Conservation (phyloP, 805 yeast genomes). For the Suhomyces xylopsoci region DNA sequence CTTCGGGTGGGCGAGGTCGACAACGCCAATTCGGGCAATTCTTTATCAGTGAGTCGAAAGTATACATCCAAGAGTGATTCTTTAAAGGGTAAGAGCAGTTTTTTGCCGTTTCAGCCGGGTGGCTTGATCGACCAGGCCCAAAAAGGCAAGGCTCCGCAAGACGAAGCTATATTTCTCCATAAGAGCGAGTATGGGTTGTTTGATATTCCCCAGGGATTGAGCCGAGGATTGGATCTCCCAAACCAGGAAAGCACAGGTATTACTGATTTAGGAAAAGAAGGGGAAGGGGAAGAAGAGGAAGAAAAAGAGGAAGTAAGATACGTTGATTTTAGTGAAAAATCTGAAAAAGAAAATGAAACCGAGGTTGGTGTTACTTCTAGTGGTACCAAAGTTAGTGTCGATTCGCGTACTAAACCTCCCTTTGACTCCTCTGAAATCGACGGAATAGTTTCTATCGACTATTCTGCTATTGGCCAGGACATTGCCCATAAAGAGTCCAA, state of each 20-base stretch:
- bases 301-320: background rate
- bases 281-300: slow-evolving; percentile 9
- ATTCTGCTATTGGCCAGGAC: slow-evolving; percentile 18
- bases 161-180: slow-evolving; percentile 47
- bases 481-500: slow-evolving; percentile 30
- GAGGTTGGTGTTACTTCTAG: too few relatives aligned
- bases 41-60: slow-evolving; percentile 70
- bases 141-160: slow-evolving; percentile 18
- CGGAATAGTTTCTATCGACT: slow-evolving; percentile 39
- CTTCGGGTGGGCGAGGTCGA: slow-evolving; percentile 42
- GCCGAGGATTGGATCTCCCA: slow-evolving; percentile 57
- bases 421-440: slow-evolving; percentile 46
- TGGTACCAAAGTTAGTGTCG: background rate
- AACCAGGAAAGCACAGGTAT: slow-evolving; percentile 6
- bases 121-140: slow-evolving; percentile 42
- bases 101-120: slow-evolving; percentile 91
- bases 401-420: slow-evolving; percentile 8
- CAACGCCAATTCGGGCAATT: slow-evolving; percentile 59
- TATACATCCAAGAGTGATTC: slow-evolving; percentile 60
- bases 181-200: slow-evolving; percentile 71
- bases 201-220: slow-evolving; percentile 78
- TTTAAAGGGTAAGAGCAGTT: slow-evolving; percentile 66
- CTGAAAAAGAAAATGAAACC: background rate
- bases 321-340: background rate
- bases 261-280: slow-evolving; percentile 10